Base-by-base conservation (phyloP, 805 yeast species). In the Candida pseudoglaebosa region DNA sequence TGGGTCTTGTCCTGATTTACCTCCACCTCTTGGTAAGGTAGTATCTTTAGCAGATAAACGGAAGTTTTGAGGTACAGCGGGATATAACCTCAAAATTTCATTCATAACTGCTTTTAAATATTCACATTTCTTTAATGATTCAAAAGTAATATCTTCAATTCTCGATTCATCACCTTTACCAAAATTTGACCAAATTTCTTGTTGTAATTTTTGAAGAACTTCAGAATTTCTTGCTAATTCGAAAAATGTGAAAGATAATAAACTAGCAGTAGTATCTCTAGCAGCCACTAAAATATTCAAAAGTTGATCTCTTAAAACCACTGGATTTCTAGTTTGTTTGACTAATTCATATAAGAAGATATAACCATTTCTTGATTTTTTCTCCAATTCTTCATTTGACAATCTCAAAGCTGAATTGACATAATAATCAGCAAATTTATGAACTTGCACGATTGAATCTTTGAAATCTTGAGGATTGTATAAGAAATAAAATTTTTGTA, bases 221-320 rank as follows among this genome's bases (percentile, higher is more conserved):
- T 51, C 52, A 5, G 72, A 73, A 49, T 72, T 54, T 39, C 71
- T 59, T 9, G 75, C 67, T 38, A 75, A 60, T 48, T 72, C 71
- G 45, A 56, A 71, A 35, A 73, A 57, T 16, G 65, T 50, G 51
- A 65, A 71, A n/a, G 75, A 64, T 40, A 75, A 62, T 24, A 71
- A 56, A 3, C 73, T 68, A 7, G 80, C 79, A 10, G 80, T 75
- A 32, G 80, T 75, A 48, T 75, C 80, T 48, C 80, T 63, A 21
- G 78, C 79, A 13, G 80, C 80, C 16, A 74, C 53, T 40, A 75
- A 60, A 40, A 75, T 67, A 49, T 72, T 74, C 52, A 75, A 59
- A 29, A 72, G 60, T 54, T 75, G 79, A 50, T 72, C 77, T 36
- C 78, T 61, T 42, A 75, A 67, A 13, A 65, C 62, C 37, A 43